phyloP scores from a whole-genome alignment of 2,329 filamentous ascomycete species.

The Penicillium glabrum region DNA sequence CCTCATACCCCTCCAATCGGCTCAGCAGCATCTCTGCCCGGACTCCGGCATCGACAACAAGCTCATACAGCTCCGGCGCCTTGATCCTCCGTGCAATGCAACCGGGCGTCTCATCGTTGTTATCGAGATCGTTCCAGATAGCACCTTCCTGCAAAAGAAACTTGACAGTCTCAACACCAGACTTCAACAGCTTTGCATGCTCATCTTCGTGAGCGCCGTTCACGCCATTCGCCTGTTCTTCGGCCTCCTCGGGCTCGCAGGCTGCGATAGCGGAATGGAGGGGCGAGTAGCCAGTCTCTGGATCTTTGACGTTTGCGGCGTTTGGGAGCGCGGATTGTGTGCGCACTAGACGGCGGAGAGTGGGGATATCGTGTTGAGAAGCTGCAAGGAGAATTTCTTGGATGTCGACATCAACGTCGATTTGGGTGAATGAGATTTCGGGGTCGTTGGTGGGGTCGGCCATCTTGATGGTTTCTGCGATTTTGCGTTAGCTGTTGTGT shows the following conservation, averaged over 20 bases:
- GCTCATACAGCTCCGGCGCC: conserved; percentile 69
- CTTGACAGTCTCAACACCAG: conserved; percentile 66
- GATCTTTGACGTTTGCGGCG: conserved; percentile 75
- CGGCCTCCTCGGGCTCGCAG: conserved; percentile 50
- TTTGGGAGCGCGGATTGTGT: conserved; percentile 47
- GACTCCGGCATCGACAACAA: conserved; percentile 87
- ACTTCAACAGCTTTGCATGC: conserved; percentile 48
- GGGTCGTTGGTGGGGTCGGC: conserved; percentile 22
- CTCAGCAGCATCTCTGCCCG: conserved; percentile 84
- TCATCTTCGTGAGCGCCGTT: conserved; percentile 16
- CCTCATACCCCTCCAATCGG: conserved; percentile 78
- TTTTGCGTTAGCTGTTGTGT: conserved; percentile 3
- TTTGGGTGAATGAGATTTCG: conserved; percentile 25
- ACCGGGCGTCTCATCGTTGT: conserved; percentile 83
- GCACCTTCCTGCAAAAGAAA: conserved; percentile 83
- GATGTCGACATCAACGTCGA: conserved; percentile 40
- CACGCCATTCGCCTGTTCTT: conserved; percentile 23
- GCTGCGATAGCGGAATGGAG: conserved; percentile 88
- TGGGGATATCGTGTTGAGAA: conserved; percentile 65
- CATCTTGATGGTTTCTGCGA: conserved; percentile 19
- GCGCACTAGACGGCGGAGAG: conserved; percentile 68
- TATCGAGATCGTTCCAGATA: conserved; percentile 95
- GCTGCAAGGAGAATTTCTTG: conserved; percentile 67
- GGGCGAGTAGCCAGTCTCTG: conserved; percentile 80
- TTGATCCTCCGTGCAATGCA: conserved; percentile 75